Percentiles rank a stretch among this genome's conserved stretches.
These are phyloP conservation scores for Trichosanthes cucumerina DNA, from an alignment of 306 rosid species.

Conservation along the genomic window DNA sequence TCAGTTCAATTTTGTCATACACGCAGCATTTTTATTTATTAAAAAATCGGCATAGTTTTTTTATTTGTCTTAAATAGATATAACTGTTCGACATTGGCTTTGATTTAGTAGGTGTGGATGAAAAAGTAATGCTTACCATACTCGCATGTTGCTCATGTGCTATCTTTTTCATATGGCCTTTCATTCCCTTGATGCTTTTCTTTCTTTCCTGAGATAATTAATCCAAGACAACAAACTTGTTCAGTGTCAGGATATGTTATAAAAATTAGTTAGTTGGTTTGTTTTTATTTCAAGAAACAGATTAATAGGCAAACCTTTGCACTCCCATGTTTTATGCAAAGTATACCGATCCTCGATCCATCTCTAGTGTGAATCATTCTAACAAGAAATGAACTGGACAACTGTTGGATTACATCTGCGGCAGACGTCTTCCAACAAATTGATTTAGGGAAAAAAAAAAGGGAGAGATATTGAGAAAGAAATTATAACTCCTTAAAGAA, in stretches of 20 bases:
- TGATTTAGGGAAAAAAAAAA: constrained; percentile 22
- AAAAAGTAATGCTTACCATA: constrained; percentile 44
- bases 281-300: not conserved
- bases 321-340: constrained; percentile 82
- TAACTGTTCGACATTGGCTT: not conserved
- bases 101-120: not conserved
- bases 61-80: not conserved
- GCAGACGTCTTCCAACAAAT: constrained; percentile 61
- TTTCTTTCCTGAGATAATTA: constrained; percentile 67
- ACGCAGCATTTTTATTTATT: not conserved
- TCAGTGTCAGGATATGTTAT: not conserved
- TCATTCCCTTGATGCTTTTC: constrained; percentile 91
- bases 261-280: not conserved
- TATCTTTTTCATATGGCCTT: constrained; percentile 47
- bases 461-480: constrained; percentile 4
- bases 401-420: constrained; percentile 63
- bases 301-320: constrained; percentile 49
- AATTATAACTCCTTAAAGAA: not conserved
- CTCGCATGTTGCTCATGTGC: constrained; percentile 74
- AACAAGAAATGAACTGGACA: constrained; percentile 70
- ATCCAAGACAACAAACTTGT: constrained; percentile 12
- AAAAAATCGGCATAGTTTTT: not conserved
- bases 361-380: constrained; percentile 76
- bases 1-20: not conserved
- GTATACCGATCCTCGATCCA: constrained; percentile 75